These are phyloP conservation scores for Ophiocordyceps unilateralis DNA, from an alignment of 2,329 filamentous ascomycete species.

Conservation along the genomic window DNA sequence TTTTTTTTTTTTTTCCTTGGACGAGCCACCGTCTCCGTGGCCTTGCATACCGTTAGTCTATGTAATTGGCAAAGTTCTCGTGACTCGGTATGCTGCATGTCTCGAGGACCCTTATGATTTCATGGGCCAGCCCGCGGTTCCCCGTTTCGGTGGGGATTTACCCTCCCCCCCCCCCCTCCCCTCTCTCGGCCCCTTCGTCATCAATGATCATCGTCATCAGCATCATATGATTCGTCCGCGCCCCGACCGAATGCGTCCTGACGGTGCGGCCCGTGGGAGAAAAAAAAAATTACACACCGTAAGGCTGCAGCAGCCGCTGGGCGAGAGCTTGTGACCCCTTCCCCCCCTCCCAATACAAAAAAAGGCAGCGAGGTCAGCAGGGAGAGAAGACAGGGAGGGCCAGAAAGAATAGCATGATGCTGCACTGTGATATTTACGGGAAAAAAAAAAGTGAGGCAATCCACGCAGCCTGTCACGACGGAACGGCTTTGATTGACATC, in stretches of 20 bases:
- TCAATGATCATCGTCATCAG: too few species aligned
- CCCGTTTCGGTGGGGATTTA: too few species aligned
- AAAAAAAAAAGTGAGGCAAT: neutral
- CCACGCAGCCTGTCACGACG: too few species aligned
- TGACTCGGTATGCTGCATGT: neutral
- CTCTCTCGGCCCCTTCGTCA: too few species aligned
- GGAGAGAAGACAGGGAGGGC: neutral
- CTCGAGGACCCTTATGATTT: slow-evolving; percentile 3
- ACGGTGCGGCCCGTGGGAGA: neutral
- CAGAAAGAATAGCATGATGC: too few species aligned
- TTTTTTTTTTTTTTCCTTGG: too few species aligned
- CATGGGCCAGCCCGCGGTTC: neutral
- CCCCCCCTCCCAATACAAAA: neutral
- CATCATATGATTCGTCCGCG: neutral
- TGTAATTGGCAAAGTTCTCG: neutral
- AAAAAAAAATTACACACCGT: neutral
- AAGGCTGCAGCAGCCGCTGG: neutral
- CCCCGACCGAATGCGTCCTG: too few species aligned
- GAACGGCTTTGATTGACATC: too few species aligned
- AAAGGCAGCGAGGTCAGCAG: neutral
- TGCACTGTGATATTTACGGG: neutral
- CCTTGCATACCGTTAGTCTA: neutral
- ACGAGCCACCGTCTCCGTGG: neutral
- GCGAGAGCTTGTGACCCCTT: neutral
- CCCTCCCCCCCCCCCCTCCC: too few species aligned